phyloP scores from a whole-genome alignment of 305 asterid genomes.

The Rubia occidens region DNA sequence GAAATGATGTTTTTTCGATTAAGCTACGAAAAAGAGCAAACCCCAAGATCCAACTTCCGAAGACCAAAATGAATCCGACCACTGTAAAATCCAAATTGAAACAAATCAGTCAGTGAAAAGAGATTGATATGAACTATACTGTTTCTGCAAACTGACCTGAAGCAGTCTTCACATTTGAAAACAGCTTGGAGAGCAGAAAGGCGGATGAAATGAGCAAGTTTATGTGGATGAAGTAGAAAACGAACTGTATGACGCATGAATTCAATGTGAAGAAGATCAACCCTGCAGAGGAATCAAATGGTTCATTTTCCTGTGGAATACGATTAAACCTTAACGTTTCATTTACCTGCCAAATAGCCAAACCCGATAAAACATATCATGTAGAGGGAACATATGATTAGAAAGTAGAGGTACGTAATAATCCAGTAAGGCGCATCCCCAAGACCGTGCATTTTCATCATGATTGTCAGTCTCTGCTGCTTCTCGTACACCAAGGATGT shows the following conservation, averaged over 20 bases:
- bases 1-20: conserved; percentile 24
- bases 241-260: conserved; percentile 21
- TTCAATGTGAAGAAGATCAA: conserved; percentile 26
- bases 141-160: conserved; percentile 18
- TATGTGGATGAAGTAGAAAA: conserved; percentile 27
- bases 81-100: conserved; percentile 14
- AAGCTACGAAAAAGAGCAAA: conserved; percentile 18
- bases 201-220: conserved; percentile 32
- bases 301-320: neutral
- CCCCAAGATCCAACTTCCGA: conserved; percentile 27
- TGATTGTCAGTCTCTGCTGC: conserved; percentile 26
- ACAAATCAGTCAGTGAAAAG: conserved; percentile 10
- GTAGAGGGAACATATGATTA: conserved; percentile 23
- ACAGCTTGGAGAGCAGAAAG: conserved; percentile 25
- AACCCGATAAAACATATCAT: conserved; percentile 20
- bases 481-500: conserved; percentile 32
- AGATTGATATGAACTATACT: neutral
- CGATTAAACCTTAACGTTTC: neutral
- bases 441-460: conserved; percentile 40
- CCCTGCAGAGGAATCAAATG: conserved; percentile 21
- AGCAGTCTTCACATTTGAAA: conserved; percentile 26
- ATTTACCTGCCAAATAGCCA: conserved; percentile 26
- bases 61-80: conserved; percentile 25
- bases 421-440: conserved; percentile 28
- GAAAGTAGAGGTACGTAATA: conserved; percentile 27